phyloP scores from a whole-genome alignment of 768 basidiomycete genomes.

The Boletus rubropictus region DNA sequence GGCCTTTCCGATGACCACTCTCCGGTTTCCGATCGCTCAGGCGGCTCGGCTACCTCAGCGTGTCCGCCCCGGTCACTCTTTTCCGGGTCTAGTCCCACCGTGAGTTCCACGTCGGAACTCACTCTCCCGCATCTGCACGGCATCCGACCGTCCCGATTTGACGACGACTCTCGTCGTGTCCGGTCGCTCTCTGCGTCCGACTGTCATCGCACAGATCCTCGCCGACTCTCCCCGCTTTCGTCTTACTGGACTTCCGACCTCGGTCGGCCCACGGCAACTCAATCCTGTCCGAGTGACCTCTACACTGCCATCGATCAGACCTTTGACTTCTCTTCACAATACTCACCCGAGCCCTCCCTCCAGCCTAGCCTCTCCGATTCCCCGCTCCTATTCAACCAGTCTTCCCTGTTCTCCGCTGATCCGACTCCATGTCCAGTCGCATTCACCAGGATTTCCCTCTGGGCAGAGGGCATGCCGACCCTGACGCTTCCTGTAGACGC shows the following conservation, averaged over 20 bases:
- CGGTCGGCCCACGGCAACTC: slow-evolving; percentile 22
- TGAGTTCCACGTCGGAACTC: slow-evolving; percentile 23
- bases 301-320: slow-evolving; percentile 23
- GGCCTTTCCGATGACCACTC: slow-evolving; percentile 28
- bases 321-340: slow-evolving; percentile 16
- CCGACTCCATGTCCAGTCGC: slow-evolving; percentile 33
- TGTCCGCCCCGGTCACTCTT: slow-evolving; percentile 24
- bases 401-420: slow-evolving; percentile 26
- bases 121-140: slow-evolving; percentile 19
- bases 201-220: slow-evolving; percentile 23
- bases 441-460: slow-evolving; percentile 41
- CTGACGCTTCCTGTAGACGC: slow-evolving; percentile 56
- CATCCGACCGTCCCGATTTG: slow-evolving; percentile 18
- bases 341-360: slow-evolving; percentile 21
- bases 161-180: slow-evolving; percentile 28
- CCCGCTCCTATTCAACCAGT: slow-evolving; percentile 24
- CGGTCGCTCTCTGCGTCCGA: slow-evolving; percentile 30
- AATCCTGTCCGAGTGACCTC: slow-evolving; percentile 21
- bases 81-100: slow-evolving; percentile 21
- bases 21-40: slow-evolving; percentile 29
- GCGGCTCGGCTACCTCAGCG: slow-evolving; percentile 24
- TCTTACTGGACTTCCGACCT: slow-evolving; percentile 27
- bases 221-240: slow-evolving; percentile 31
- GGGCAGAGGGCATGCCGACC: slow-evolving; percentile 66
- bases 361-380: slow-evolving; percentile 26